phyloP scores from a whole-genome alignment of 169 alveolate genomes.

The Eimeria praecox region DNA sequence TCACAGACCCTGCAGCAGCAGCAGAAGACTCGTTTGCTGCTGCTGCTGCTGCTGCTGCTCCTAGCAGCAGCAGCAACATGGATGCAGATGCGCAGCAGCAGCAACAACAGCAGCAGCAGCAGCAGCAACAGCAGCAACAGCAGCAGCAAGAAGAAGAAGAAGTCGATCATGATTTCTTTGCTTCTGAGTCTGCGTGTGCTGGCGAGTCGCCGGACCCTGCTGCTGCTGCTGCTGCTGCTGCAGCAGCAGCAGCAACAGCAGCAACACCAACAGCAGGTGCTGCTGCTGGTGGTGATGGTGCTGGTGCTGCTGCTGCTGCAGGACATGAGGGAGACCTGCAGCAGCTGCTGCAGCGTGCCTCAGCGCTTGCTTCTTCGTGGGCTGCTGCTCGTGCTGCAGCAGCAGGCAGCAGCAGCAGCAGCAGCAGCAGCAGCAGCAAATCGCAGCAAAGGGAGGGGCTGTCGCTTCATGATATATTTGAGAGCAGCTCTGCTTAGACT shows the following conservation, averaged over 20 bases:
- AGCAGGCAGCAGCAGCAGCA: constrained; percentile 15
- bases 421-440: not conserved
- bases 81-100: not conserved
- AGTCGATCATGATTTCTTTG: not conserved
- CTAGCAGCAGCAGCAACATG: not conserved
- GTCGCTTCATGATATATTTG: not conserved
- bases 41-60: constrained; percentile 4
- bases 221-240: not conserved
- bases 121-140: not conserved
- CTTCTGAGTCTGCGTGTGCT: not conserved
- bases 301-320: constrained; percentile 1
- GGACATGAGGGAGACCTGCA: no score
- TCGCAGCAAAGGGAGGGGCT: not conserved
- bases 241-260: constrained; percentile 41
- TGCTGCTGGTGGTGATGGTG: not conserved
- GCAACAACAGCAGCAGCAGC: constrained; percentile 41
- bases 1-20: not conserved
- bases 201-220: not conserved
- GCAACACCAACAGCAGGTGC: constrained; percentile 25
- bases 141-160: not conserved
- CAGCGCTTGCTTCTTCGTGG: not conserved
- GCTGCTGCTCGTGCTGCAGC: constrained; percentile 7
- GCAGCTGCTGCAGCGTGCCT: constrained; percentile 43
- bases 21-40: not conserved
- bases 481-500: not conserved